Evolutionary conservation across 495 filamentous ascomycete genomes (phyloP), one percentile per base, ranked within the genome.

Genomic region (Apodospora peruviana): DNA sequence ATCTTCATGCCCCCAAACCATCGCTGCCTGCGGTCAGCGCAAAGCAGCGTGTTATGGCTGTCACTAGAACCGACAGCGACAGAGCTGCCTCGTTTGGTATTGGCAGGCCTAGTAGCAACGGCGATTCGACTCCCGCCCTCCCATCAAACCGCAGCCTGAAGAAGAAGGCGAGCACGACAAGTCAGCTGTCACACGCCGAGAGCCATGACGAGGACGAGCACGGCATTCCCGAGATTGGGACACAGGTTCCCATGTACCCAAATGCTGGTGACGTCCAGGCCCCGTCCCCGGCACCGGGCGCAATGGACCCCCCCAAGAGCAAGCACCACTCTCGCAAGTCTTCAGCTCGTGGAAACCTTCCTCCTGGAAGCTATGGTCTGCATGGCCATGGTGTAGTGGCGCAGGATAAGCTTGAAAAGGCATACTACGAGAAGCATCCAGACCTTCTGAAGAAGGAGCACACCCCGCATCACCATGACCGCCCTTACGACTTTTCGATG

Each of bases 221-320:
- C 51, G 91, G 91, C 11, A 95, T 96, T 52, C 91, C 90, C 10
- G 86, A 91, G 60, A 93, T 95, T 52, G 90, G 90, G 32, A 76
- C 83, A 59, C 79, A 89, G 57, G 91, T 97, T 18, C 94, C 93
- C 27, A 95, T 99, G 90, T 85, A 91, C 59, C 84, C 84, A 29
- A 82, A 94, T 69, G 91, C 90, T 34, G 93, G 93, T 37, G 93
- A 97, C 66, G 94, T 99, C 9, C 93, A 99, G 69, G 93, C 93
- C 11, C 93, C 93, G 0, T 91, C 94, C 0, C 89, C 91, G 3
- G 80, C 85, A 14, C 87, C 77, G 3, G 43, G 42, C 17, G 67
- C 78, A 32, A 67, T 67, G 16, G 68, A 75, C 23, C 83, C 82
- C 18, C 67, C 71, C 51, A 84, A 79, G 57, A 20, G 17, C 20